Evolutionary conservation across 306 rosid genomes (phyloP).

Genomic region (Vigna reflexopilosa): DNA sequence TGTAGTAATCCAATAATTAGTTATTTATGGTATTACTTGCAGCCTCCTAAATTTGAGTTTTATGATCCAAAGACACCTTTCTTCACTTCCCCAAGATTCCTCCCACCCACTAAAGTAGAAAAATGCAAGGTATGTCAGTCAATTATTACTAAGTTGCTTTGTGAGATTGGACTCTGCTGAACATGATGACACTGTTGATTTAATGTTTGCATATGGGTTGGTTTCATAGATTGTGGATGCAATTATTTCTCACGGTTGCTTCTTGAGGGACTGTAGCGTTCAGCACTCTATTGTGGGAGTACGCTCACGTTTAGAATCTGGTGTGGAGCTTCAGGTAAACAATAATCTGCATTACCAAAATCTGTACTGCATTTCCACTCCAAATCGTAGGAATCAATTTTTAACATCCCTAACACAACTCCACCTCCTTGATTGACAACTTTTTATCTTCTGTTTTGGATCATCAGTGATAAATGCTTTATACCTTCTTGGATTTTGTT

Average conservation of each 20-base stretch:
- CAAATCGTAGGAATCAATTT: not conserved
- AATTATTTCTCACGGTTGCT: constrained; percentile 95
- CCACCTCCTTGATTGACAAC: constrained; percentile 17
- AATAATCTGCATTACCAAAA: not conserved
- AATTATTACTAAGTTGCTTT: constrained; percentile 31
- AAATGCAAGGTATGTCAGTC: constrained; percentile 81
- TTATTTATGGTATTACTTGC: constrained; percentile 36
- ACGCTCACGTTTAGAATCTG: constrained; percentile 88
- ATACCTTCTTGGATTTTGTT: constrained; percentile 36
- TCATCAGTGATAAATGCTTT: constrained; percentile 15
- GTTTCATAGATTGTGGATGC: constrained; percentile 80
- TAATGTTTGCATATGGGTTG: constrained; percentile 24
- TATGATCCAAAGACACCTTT: constrained; percentile 97
- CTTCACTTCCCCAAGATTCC: constrained; percentile 94
- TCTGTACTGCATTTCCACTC: not conserved
- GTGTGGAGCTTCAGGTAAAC: constrained; percentile 80
- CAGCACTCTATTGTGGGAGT: constrained; percentile 94
- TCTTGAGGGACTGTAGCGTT: constrained; percentile 85
- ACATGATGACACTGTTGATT: constrained; percentile 28
- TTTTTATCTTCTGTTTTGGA: constrained; percentile 28
- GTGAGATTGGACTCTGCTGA: constrained; percentile 8
- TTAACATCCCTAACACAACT: not conserved
- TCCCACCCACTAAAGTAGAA: constrained; percentile 97
- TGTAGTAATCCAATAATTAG: constrained; percentile 45
- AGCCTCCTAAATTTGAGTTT: constrained; percentile 89